phyloP scores from a whole-genome alignment of 768 basidiomycete genomes.

The Russula ochroleuca region DNA sequence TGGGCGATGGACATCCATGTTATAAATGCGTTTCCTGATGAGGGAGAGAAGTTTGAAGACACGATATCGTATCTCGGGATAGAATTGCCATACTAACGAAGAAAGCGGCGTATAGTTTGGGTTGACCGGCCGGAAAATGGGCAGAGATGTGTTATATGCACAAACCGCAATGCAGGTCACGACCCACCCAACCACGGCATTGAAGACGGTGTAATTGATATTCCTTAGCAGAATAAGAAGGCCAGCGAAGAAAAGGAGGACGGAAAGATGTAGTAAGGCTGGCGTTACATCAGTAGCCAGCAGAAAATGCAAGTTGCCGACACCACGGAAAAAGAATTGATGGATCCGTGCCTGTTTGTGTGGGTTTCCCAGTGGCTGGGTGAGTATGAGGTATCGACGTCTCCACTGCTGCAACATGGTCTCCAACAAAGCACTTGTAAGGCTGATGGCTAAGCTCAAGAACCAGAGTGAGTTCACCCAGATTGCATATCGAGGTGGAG shows the following conservation, averaged over 20 bases:
- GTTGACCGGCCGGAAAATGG: neutral
- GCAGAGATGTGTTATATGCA: neutral
- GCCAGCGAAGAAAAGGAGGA: constrained; percentile 5
- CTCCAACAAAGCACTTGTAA: neutral
- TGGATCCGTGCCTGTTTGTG: constrained; percentile 5
- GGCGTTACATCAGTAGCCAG: constrained; percentile 2
- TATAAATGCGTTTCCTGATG: neutral
- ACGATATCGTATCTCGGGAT: neutral
- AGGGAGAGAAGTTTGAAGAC: neutral
- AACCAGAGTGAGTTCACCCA: constrained; percentile 6
- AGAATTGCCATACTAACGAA: neutral
- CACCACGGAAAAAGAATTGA: neutral
- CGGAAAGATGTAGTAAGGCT: neutral
- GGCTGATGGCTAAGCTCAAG: neutral
- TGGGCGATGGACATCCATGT: too few relatives aligned
- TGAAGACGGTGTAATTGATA: neutral
- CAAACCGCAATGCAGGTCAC: neutral
- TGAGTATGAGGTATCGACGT: neutral
- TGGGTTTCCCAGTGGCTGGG: neutral
- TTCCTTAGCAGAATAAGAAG: neutral
- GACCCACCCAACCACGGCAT: neutral
- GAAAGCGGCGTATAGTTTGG: neutral
- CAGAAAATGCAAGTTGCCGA: neutral
- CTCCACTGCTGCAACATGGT: neutral
- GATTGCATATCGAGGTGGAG: neutral